phyloP scores from a whole-genome alignment of 352 stramenopile genomes.

The Pythium monospermum region DNA sequence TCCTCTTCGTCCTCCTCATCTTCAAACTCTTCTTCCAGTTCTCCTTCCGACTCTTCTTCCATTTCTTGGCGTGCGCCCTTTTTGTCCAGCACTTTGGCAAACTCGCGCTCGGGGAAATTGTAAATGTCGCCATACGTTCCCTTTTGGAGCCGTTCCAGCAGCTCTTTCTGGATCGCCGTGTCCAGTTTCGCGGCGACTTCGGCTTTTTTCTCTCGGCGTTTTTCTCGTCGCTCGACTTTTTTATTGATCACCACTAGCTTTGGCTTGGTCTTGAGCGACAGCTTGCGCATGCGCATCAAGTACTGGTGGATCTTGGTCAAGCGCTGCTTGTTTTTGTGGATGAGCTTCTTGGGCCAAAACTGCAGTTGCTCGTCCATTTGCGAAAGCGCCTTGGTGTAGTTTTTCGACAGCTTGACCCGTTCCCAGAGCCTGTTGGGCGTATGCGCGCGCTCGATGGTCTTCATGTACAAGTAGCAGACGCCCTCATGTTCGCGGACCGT shows the following conservation, averaged over 20 bases:
- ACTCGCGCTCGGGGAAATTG: slow-evolving; percentile 96
- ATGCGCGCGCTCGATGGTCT: slow-evolving; percentile 98
- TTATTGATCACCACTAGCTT: slow-evolving; percentile 95
- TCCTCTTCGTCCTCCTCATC: slow-evolving; percentile 56
- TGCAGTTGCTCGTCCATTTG: slow-evolving; percentile 96
- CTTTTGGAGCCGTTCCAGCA: slow-evolving; percentile 96
- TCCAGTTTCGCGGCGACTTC: slow-evolving; percentile 94
- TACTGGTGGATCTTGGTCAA: slow-evolving; percentile 99
- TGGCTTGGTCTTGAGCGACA: slow-evolving; percentile 93
- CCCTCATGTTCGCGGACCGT: slow-evolving; percentile 98
- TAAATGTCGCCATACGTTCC: slow-evolving; percentile 99
- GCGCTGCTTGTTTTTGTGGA: slow-evolving; percentile 98
- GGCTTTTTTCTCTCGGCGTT: slow-evolving; percentile 95
- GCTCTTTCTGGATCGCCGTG: slow-evolving; percentile 95
- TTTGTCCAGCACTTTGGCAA: slow-evolving; percentile 82
- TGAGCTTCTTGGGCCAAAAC: slow-evolving; percentile 97
- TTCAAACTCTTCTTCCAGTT: slow-evolving; percentile 55
- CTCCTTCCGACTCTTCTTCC: slow-evolving; percentile 89
- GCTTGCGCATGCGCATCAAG: slow-evolving; percentile 97
- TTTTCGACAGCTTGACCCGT: slow-evolving; percentile 95
- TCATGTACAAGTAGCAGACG: slow-evolving; percentile 95
- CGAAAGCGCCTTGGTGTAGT: slow-evolving; percentile 95
- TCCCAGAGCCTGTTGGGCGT: slow-evolving; percentile 99
- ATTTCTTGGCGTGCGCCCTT: slow-evolving; percentile 87
- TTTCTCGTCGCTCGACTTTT: slow-evolving; percentile 95